phyloP scores from a whole-genome alignment of 2,329 filamentous ascomycete species.

The Aspergillus sp. region DNA sequence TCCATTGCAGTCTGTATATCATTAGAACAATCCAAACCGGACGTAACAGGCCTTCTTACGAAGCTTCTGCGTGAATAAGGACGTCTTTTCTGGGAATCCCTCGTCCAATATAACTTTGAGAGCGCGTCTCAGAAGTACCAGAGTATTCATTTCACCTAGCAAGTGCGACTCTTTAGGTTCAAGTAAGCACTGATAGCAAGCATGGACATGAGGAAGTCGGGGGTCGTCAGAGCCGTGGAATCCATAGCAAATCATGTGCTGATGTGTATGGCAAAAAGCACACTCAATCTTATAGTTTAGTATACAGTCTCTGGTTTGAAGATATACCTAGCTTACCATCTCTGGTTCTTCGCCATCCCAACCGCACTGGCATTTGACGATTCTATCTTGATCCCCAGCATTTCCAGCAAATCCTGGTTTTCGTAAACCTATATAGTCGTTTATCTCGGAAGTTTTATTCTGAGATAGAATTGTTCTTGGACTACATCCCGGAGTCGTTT shows the following conservation, averaged over 20 bases:
- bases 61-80: conserved; percentile 23
- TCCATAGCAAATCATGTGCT: conserved; percentile 46
- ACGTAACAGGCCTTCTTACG: conserved; percentile 17
- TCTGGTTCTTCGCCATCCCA: conserved; percentile 31
- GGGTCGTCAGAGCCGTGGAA: conserved; percentile 33
- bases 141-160: conserved; percentile 20
- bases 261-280: conserved; percentile 39
- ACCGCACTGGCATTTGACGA: conserved; percentile 39
- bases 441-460: conserved; percentile 12
- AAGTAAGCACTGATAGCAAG: conserved; percentile 45
- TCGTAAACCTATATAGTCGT: conserved; percentile 4
- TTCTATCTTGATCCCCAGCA: neutral
- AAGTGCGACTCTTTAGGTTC: conserved; percentile 20
- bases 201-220: conserved; percentile 37
- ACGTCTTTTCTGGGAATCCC: conserved; percentile 21
- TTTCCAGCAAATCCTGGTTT: neutral
- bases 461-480: conserved; percentile 8
- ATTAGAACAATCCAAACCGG: conserved; percentile 7
- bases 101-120: conserved; percentile 24
- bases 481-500: no score
- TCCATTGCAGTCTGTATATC: conserved; percentile 23
- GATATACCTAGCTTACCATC: conserved; percentile 36
- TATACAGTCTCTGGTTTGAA: neutral
- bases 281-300: conserved; percentile 36
- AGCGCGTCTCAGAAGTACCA: conserved; percentile 23